A percentile compares a stretch with the other conserved stretches of the same genome.
These are phyloP conservation scores for Talaromyces sp. DNA, from an alignment of 2,329 filamentous ascomycete species.

Conservation along the genomic window DNA sequence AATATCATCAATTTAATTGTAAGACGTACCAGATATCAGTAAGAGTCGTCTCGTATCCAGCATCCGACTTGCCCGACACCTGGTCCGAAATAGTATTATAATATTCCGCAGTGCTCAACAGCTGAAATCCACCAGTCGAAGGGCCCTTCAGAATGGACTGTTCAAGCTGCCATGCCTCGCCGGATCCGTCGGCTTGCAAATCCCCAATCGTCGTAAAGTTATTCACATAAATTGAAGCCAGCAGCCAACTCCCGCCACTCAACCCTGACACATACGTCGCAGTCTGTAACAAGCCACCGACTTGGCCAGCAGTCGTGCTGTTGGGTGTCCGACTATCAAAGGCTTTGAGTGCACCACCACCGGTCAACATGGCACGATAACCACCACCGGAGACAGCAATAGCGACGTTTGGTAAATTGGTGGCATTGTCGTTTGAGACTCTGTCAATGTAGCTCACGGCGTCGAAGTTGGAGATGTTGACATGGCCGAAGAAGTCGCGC, in stretches of 20 bases:
- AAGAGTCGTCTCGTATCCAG: constrained; percentile 66
- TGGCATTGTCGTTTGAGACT: constrained; percentile 51
- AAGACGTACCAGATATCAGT: constrained; percentile 72
- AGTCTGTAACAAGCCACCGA: constrained; percentile 77
- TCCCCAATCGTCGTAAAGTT: constrained; percentile 69
- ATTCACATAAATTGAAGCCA: constrained; percentile 73
- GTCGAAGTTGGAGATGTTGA: constrained; percentile 72
- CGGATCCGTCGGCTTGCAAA: constrained; percentile 48
- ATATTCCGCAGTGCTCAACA: constrained; percentile 55
- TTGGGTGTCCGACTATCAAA: constrained; percentile 70
- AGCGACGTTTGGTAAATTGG: constrained; percentile 63
- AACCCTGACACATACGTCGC: constrained; percentile 77
- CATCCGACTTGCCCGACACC: constrained; percentile 60
- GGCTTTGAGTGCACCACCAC: constrained; percentile 73
- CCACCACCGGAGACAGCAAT: constrained; percentile 81
- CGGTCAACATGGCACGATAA: constrained; percentile 81
- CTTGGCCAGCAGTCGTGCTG: constrained; percentile 60
- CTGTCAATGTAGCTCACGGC: constrained; percentile 65
- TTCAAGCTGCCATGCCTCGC: constrained; percentile 58
- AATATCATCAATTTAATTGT: too few relatives aligned
- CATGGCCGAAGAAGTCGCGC: constrained; percentile 64
- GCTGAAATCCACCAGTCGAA: constrained; percentile 41
- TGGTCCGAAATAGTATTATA: constrained; percentile 58
- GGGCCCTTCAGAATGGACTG: constrained; percentile 62
- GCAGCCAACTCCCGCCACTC: constrained; percentile 79